Percentiles rank a stretch among this genome's conserved stretches.
phyloP scores from a whole-genome alignment of 345 rosid species.

The Sonneratia alba region DNA sequence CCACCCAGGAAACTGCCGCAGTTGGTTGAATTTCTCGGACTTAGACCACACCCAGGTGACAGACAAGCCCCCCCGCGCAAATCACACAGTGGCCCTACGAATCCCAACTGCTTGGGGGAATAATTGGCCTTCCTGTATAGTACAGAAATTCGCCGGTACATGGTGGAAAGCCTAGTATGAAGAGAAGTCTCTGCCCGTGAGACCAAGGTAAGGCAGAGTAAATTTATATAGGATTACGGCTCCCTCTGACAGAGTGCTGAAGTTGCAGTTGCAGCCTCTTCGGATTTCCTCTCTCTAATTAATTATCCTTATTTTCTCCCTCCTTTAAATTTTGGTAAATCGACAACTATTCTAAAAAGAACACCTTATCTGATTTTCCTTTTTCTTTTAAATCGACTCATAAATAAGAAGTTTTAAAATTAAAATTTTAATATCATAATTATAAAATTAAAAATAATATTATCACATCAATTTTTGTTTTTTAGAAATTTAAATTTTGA shows the following conservation, averaged over 20 bases:
- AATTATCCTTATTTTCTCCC: too few species aligned
- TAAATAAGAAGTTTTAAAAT: too few species aligned
- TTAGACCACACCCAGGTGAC: constrained; percentile 26
- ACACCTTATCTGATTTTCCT: too few species aligned
- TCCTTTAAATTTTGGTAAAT: too few species aligned
- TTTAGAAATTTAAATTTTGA: too few species aligned
- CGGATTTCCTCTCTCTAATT: not conserved
- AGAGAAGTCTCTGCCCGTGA: not conserved
- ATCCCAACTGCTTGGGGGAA: not conserved
- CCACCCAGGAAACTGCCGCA: constrained; percentile 8
- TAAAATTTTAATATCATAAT: too few species aligned
- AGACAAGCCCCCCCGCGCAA: constrained; percentile 12
- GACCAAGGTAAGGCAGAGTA: not conserved
- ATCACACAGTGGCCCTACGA: not conserved
- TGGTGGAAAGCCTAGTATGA: not conserved
- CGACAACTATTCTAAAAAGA: too few species aligned
- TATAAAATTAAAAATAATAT: too few species aligned
- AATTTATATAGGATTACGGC: not conserved
- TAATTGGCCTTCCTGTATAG: not conserved
- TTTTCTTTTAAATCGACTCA: too few species aligned
- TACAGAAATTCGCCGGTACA: not conserved
- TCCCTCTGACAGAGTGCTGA: not conserved
- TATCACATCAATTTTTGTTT: too few species aligned
- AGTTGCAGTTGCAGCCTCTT: not conserved
- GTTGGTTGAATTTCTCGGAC: constrained; percentile 8